Conservation (phyloP, 331 rosid genomes). For the Malus hybrid region DNA sequence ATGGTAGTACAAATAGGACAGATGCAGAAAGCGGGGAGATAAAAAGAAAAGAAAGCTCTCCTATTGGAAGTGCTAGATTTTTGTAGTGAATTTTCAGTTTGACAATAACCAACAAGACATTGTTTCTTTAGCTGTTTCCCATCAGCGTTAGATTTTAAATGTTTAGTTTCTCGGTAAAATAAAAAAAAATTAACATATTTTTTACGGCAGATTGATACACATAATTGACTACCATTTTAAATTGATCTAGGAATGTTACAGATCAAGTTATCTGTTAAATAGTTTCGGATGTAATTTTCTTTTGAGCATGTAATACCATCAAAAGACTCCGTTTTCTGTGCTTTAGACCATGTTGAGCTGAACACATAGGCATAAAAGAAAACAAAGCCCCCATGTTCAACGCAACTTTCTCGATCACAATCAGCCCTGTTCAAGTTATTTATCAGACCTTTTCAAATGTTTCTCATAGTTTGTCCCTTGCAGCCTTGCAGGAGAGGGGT, state of each 20-base stretch:
- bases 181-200: background rate
- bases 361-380: background rate
- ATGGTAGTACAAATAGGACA: background rate
- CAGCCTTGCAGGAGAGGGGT: background rate
- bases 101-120: background rate
- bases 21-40: background rate
- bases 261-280: background rate
- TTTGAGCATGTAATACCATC: slow-evolving; percentile 1
- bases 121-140: background rate
- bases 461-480: background rate
- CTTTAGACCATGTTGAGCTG: background rate
- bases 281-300: background rate
- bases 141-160: background rate
- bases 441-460: background rate
- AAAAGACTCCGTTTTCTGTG: background rate
- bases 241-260: background rate
- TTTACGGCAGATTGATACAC: background rate
- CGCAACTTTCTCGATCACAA: background rate
- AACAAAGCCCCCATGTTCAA: background rate
- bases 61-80: background rate
- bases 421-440: background rate
- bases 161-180: background rate
- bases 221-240: background rate
- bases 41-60: background rate
- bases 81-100: background rate